Base-by-base conservation (phyloP, 202 grass and related monocot species). In the Bolboschoenoplectus hybrid region DNA sequence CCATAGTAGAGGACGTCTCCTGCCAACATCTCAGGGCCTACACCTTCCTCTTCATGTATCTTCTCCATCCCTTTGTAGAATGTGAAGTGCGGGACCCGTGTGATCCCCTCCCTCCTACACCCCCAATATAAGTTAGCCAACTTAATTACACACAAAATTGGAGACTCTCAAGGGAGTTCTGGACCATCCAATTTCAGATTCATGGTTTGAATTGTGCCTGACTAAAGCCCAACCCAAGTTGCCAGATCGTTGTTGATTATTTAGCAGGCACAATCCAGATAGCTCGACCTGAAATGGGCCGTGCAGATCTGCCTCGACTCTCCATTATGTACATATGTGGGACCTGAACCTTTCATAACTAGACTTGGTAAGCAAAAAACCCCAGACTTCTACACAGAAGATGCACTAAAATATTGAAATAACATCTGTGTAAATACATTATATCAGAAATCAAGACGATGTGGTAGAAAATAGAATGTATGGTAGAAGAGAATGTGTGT, bases 1-100 rank as follows among this genome's bases (percentile, higher is more conserved):
- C 93, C 96, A 82, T 98, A 98, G 90, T 98, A 98, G 66, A 95
- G 89, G 35, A 95, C 93, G 84, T 98, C 96, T 20, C 91, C 93
- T 43, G 88, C 87, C 7, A 98, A 86, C 82, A 80, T 92, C 85
- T 98, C 96, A 26, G 93, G 90, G 0, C 91, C 96, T 88, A 98
- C 95, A 5, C 85, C 96, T 46, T 92, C 96, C 89, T 98, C 96
- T 89, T 98, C 91, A 91, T 98, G 96, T 56, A 95, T 77, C 89
- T 95, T 95, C 84, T 90, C 87, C 69, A 92, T 86, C 55, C 87
- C 84, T 89, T 98, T 98, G 96, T 95, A 95, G 93, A 98, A 98
- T 74, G 74, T 53, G 90, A 98, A 98, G 87, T 95, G 93, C 0
- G 96, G 96, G 5, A 98, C 91, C 61, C 83, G 63, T 26, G 81